A percentile compares a stretch with the other conserved stretches of the same genome.
phyloP scores from a whole-genome alignment of 352 stramenopile genomes.

The Phytopythium helicoides region DNA sequence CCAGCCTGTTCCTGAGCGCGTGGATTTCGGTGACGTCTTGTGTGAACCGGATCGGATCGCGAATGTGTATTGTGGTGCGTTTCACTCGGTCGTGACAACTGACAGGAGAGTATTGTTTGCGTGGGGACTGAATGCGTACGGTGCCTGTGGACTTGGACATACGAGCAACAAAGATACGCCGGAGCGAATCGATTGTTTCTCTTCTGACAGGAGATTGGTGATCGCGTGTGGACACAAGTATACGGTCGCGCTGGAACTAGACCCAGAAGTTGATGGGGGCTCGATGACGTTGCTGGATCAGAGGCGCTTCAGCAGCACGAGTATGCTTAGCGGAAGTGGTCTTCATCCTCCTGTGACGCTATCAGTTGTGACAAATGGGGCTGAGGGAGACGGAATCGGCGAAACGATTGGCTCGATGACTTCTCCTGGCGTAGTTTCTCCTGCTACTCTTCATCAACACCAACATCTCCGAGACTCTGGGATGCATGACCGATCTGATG shows the following conservation, averaged over 20 bases:
- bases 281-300: not conserved
- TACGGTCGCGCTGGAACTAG: conserved; percentile 65
- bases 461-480: not conserved
- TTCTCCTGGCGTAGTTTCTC: not conserved
- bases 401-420: not conserved
- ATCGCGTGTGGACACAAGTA: conserved; percentile 83
- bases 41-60: conserved; percentile 41
- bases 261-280: conserved; percentile 4
- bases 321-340: too few relatives aligned
- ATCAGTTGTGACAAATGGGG: conserved; percentile 1
- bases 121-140: conserved; percentile 81
- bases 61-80: conserved; percentile 75
- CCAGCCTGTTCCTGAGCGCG: conserved; percentile 62
- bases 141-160: conserved; percentile 74
- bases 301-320: not conserved
- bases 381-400: not conserved
- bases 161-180: conserved; percentile 79
- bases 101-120: conserved; percentile 62
- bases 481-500: not conserved
- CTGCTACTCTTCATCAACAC: not conserved
- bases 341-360: not conserved
- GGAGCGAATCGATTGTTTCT: conserved; percentile 76
- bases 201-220: conserved; percentile 41
- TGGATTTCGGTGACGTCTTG: conserved; percentile 49
- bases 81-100: conserved; percentile 75